Evolutionary conservation across 768 basidiomycete genomes (phyloP).

Genomic region (Termitomyces eurrhizus): DNA sequence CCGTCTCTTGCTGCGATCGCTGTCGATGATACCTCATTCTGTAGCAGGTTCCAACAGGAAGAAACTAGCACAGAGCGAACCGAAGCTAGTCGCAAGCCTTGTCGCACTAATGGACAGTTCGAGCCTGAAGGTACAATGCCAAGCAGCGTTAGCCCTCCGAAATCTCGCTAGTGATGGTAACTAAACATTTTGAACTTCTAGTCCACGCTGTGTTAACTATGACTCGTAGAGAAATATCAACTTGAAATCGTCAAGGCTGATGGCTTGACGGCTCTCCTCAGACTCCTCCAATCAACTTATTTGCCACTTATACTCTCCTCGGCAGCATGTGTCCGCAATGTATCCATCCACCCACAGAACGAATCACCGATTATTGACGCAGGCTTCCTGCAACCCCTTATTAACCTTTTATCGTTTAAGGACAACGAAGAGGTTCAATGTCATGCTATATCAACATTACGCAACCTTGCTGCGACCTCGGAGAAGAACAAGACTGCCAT

Average conservation of each 20-base stretch:
- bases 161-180: slow-evolving; percentile 96
- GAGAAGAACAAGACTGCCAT: slow-evolving; percentile 99
- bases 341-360: slow-evolving; percentile 97
- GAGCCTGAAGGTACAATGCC: slow-evolving; percentile 97
- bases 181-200: slow-evolving; percentile 14
- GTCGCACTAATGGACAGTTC: slow-evolving; percentile 96
- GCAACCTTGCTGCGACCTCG: slow-evolving; percentile 94
- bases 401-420: slow-evolving; percentile 95
- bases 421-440: slow-evolving; percentile 99
- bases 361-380: slow-evolving; percentile 99
- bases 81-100: slow-evolving; percentile 89
- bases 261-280: slow-evolving; percentile 86
- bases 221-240: slow-evolving; percentile 86
- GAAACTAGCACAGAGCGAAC: slow-evolving; percentile 91
- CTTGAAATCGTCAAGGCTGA: slow-evolving; percentile 97
- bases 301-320: slow-evolving; percentile 97
- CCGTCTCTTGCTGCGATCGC: slow-evolving; percentile 5
- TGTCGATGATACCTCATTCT: neutral
- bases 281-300: slow-evolving; percentile 94
- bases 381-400: slow-evolving; percentile 93
- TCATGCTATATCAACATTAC: slow-evolving; percentile 95
- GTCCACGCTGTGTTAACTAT: neutral
- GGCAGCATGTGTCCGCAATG: slow-evolving; percentile 97
- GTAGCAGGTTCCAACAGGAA: slow-evolving; percentile 76
- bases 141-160: slow-evolving; percentile 91